Percentiles rank a stretch among this genome's conserved stretches.
phyloP scores from a whole-genome alignment of 371 early-diverging fungal genomes.

The Mucor plumbeus region DNA sequence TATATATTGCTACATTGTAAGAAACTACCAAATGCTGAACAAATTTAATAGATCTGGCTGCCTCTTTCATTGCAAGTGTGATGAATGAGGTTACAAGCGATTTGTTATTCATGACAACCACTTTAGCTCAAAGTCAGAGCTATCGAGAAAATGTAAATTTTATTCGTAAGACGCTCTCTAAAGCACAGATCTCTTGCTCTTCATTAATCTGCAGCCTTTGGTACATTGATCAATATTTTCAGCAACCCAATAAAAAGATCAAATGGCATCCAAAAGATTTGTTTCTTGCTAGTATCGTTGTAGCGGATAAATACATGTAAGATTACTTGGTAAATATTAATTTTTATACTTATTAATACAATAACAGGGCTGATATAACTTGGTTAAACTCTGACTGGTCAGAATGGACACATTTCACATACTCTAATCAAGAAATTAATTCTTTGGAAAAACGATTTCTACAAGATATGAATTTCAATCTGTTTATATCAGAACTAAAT shows the following conservation, averaged over 20 bases:
- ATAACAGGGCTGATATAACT: slow-evolving; percentile 53
- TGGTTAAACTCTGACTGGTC: slow-evolving; percentile 68
- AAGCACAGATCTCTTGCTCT: slow-evolving; percentile 59
- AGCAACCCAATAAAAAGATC: slow-evolving; percentile 30
- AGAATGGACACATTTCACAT: slow-evolving; percentile 55
- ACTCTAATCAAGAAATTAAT: slow-evolving; percentile 55
- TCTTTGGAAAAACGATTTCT: slow-evolving; percentile 53
- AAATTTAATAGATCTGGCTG: slow-evolving; percentile 48
- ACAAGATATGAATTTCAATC: slow-evolving; percentile 43
- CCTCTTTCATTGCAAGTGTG: slow-evolving; percentile 54
- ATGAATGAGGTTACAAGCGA: slow-evolving; percentile 39
- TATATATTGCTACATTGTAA: too few relatives aligned
- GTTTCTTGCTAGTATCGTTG: slow-evolving; percentile 45
- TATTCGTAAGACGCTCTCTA: slow-evolving; percentile 54
- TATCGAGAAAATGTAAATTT: slow-evolving; percentile 48
- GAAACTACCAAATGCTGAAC: not conserved
- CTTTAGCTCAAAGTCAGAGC: slow-evolving; percentile 17
- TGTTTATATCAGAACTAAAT: slow-evolving; percentile 49
- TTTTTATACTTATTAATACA: slow-evolving; percentile 10
- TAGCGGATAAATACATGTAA: slow-evolving; percentile 50
- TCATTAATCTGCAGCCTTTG: slow-evolving; percentile 58
- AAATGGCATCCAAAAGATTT: slow-evolving; percentile 37
- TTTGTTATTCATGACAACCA: slow-evolving; percentile 34
- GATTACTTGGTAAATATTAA: not conserved
- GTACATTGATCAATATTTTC: slow-evolving; percentile 55